Percentiles rank a stretch among this genome's conserved stretches.
These are phyloP conservation scores for Leccinellum luteum DNA, from an alignment of 768 basidiomycete species.

Conservation along the genomic window DNA sequence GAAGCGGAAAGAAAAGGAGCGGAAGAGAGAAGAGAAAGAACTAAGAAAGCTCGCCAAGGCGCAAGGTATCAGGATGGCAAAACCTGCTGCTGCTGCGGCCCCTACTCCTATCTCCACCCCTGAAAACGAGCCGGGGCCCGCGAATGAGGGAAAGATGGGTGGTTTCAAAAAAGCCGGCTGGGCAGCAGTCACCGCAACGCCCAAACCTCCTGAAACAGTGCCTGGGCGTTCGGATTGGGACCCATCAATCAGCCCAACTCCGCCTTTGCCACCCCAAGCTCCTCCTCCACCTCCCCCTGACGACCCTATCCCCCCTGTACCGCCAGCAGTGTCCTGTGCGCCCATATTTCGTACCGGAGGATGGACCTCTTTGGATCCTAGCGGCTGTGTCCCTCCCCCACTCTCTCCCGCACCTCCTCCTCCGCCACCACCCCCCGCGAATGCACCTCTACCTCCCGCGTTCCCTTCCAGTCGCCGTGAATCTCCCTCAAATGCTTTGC, in stretches of 20 bases:
- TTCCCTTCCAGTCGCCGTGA: constrained; percentile 5
- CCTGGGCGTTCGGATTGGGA: constrained; percentile 15
- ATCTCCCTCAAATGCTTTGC: constrained; percentile 5
- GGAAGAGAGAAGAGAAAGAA: constrained; percentile 82
- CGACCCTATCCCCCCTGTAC: constrained; percentile 10
- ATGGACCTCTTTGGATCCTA: constrained; percentile 64
- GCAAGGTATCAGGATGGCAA: constrained; percentile 66
- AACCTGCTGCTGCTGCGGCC: constrained; percentile 26
- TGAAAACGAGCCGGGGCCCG: constrained; percentile 15
- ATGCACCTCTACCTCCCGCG: neutral
- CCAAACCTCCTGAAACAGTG: constrained; percentile 11
- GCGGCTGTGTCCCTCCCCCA: constrained; percentile 32
- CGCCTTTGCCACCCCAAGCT: constrained; percentile 22
- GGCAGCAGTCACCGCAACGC: constrained; percentile 35
- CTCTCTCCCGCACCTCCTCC: constrained; percentile 16
- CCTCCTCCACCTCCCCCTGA: constrained; percentile 11
- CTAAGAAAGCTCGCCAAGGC: constrained; percentile 81
- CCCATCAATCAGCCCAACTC: constrained; percentile 10
- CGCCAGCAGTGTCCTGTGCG: constrained; percentile 25
- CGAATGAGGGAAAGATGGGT: constrained; percentile 18
- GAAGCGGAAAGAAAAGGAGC: constrained; percentile 80
- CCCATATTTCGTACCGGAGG: constrained; percentile 60
- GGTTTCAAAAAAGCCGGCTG: constrained; percentile 48
- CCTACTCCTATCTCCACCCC: constrained; percentile 15
- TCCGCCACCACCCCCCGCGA: constrained; percentile 9